Evolutionary conservation across 1,284 basidiomycete species (phyloP).

Genomic region (Neotropicomus parvogracilis): DNA sequence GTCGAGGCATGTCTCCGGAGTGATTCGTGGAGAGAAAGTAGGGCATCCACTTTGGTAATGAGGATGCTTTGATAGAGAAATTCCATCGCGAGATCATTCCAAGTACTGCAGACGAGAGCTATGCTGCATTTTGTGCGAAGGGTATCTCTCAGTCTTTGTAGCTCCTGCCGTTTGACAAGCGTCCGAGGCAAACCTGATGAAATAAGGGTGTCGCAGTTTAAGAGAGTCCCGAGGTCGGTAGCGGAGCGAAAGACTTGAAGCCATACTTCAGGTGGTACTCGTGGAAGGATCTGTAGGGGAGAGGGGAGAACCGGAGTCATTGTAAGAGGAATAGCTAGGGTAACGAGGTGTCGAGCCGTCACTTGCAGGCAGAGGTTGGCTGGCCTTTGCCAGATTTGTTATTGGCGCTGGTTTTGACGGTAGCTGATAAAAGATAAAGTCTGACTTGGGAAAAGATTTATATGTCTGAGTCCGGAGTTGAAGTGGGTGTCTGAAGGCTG

Average conservation of each 20-base stretch:
- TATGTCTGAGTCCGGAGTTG: conserved; percentile 16
- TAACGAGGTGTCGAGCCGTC: background rate
- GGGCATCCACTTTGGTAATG: conserved; percentile 19
- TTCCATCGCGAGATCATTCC: conserved; percentile 22
- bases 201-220: conserved; percentile 9
- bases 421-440: conserved; percentile 7
- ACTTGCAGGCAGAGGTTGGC: background rate
- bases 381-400: background rate
- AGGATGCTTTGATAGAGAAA: conserved; percentile 28
- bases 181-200: conserved; percentile 20
- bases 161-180: conserved; percentile 19
- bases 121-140: conserved; percentile 25
- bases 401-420: background rate
- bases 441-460: conserved; percentile 4
- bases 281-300: background rate
- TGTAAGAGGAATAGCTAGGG: background rate
- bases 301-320: conserved; percentile 15
- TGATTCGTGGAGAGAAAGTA: conserved; percentile 17
- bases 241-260: conserved; percentile 26
- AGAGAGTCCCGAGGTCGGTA: conserved; percentile 11
- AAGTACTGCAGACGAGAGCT: conserved; percentile 26
- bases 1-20: conserved; percentile 10
- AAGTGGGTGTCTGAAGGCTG: conserved; percentile 1
- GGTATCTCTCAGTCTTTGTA: conserved; percentile 18
- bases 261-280: conserved; percentile 33